Base-by-base conservation (phyloP, 2,329 filamentous ascomycete species). In the Ramichloridium luteum region DNA sequence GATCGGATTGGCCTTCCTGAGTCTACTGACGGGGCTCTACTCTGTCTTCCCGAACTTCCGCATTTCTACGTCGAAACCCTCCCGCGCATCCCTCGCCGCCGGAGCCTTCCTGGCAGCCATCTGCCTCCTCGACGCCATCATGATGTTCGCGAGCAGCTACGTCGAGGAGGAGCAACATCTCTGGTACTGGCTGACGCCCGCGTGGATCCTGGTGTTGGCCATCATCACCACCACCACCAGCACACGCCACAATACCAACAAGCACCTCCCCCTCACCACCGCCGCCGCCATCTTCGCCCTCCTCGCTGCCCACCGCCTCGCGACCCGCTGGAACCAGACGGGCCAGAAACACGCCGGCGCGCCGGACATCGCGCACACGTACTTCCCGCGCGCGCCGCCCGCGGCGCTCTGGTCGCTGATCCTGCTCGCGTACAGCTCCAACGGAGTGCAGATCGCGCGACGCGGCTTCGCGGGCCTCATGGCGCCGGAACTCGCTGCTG, bases 121-220 rank as follows among this genome's bases (percentile, higher is more conserved):
- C 0, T 46, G 55, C 6, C 11, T 50, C 2, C 48, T 66, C 4
- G 93, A 96, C 50, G 75, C 77, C 2, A 55, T 73, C 22, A 92
- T 94, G 74, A 96, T 96, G 86, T 96, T 96, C 58, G 88, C 86
- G 6, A 93, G 83, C 53, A 96, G 86, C 50, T 98, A 90, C 54
- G 84, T 98, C 2, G 90, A 98, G 57, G 90, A 98, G 59, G 90
- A 98, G 55, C 90, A 98, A 30, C 84, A 96, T 45, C 94, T 93
- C 54, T 98, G 90, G 90, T 96, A 98, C 58, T 96, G 88, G 85
- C 60, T 74, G 1, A 71, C 78, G 0, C 76, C 79, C 0, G 70
- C 73, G 5, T 92, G 81, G 81, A 57, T 66, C 27, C 27, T 42
- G 4, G 22, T 49, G 2, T 53, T 74, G 12, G 38, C 30, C 5